Base-by-base conservation (phyloP, 2,329 filamentous ascomycete genomes). In the Colletotrichum eremochloae region DNA sequence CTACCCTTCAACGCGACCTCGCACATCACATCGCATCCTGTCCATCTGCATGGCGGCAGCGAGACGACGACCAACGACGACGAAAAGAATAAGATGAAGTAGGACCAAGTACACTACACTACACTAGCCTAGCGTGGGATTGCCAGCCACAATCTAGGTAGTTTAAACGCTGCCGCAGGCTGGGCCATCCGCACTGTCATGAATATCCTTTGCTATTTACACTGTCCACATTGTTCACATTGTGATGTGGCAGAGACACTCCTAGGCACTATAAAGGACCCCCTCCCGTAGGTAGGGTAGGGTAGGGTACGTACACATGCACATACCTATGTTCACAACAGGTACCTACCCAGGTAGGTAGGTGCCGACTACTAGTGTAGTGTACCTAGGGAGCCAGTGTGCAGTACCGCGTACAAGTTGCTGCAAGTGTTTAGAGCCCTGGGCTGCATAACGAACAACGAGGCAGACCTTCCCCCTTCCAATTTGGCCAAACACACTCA, bases 391-490 rank as follows among this genome's bases (percentile, higher is more conserved):
- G 24, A 24, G 24, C 24, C 24, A 24, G 24, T 24, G 24, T 24
- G 24, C 24, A 24, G 24, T 24, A 24, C 24, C 24, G 1, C 24
- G 24, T 24, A 24, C 24, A 24, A 24, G 24, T 24, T 24, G 24
- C 24, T 24, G 71, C 71, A 71, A 67, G 55, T 57, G 67, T 61
- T 71, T 71, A 70, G 62, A 71, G 70, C 55, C 60, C 14, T n/a
- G 69, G 65, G 53, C 66, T 72, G 71, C 71, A 73, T 73, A 55
- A 67, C 14, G 36, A 36, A 71, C 61, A 70, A 48, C 67, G 67
- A 71, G 71, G 71, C 67, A 73, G 71, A 63, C 33, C 31, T 50
- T 4, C 38, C 46, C n/a, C 33, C 31, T 15, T 63, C 61, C 24
- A 44, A 44, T 44, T 15, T 62, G 18, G 40, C 48, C 40, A 42